Evolutionary conservation across 1,284 basidiomycete species (phyloP).

Genomic region (Apiotrichum domesticum): DNA sequence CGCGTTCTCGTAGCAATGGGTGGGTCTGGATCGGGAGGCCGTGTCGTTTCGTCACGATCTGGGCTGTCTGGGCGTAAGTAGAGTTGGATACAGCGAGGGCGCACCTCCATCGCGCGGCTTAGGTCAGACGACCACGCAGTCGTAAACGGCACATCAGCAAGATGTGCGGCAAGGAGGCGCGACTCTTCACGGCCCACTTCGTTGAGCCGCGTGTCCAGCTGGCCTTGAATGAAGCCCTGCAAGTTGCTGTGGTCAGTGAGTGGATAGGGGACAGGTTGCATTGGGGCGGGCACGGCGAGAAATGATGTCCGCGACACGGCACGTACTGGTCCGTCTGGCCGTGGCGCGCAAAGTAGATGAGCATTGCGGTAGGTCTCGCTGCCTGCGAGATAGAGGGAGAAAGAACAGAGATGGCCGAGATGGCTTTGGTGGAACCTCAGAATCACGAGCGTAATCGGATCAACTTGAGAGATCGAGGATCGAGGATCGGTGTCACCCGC

Average conservation of each 20-base stretch:
- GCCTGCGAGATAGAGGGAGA: not conserved
- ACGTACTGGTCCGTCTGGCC: constrained; percentile 44
- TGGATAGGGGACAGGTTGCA: no score
- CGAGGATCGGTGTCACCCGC: no score
- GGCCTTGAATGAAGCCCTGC: constrained; percentile 43
- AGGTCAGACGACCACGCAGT: constrained; percentile 29
- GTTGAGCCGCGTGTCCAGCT: constrained; percentile 42
- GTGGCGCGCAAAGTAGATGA: constrained; percentile 37
- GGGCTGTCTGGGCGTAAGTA: constrained; percentile 27
- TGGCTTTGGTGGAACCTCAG: not conserved
- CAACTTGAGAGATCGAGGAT: no score
- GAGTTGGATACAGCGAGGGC: not conserved
- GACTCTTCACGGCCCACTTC: constrained; percentile 35
- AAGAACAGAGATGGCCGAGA: not conserved
- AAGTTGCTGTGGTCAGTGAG: constrained; percentile 27
- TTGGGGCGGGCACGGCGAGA: no score
- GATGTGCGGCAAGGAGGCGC: constrained; percentile 18
- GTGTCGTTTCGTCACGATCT: constrained; percentile 27
- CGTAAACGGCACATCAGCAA: constrained; percentile 23
- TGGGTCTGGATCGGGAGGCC: constrained; percentile 15
- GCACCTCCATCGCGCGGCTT: constrained; percentile 38
- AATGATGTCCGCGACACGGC: not conserved
- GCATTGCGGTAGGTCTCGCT: constrained; percentile 15
- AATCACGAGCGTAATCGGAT: not conserved
- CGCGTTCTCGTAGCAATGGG: constrained; percentile 29